Base-by-base conservation (phyloP, 306 rosid genomes). In the Echinosophora koreensis region DNA sequence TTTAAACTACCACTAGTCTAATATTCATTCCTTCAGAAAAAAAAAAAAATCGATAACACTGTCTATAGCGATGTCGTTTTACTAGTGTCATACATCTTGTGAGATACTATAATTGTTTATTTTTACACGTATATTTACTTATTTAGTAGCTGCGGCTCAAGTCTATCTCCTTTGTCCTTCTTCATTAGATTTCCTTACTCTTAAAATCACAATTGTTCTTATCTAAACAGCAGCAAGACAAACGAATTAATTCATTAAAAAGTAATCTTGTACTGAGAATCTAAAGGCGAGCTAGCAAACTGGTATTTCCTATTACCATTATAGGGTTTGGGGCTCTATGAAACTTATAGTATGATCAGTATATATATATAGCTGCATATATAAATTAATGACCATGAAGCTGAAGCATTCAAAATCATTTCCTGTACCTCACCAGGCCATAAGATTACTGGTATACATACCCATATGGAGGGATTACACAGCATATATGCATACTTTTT, bases 251-350 rank as follows among this genome's bases (percentile, higher is more conserved):
- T 46, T 68, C 16, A 44, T 34, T 44, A 49, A 38, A 0, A 52
- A 27, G 35, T 49, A 12, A 82, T 69, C 52, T 54, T 69, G 76
- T 69, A 10, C 42, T 76, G 44, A 64, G 70, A 65, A 77, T 82
- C 65, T 65, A 2, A 44, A 18, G 12, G 54, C 28, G 60, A 75
- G 44, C 22, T 22, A 22, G 22, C 4, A 75, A 61, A 34, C 18
- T 50, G 54, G n/a, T 56, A 69, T 66, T 32, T 39, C 80, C 52
- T 52, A 76, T 62, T 39, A 57, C 38, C 32, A 62, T 70, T 22
- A 69, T 84, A 86, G 89, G 92, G 87, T 88, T 90, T 34, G 89
- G 87, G 92, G 95, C 83, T 83, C 78, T 66, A 72, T 67, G 79
- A 74, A 74, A 69, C 59, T 65, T 79, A 65, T n/a, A 83, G 42